Evolutionary conservation across 2,329 filamentous ascomycete species (phyloP), one percentile per base, ranked within the genome.

Genomic region (Xylariaceae sp.): DNA sequence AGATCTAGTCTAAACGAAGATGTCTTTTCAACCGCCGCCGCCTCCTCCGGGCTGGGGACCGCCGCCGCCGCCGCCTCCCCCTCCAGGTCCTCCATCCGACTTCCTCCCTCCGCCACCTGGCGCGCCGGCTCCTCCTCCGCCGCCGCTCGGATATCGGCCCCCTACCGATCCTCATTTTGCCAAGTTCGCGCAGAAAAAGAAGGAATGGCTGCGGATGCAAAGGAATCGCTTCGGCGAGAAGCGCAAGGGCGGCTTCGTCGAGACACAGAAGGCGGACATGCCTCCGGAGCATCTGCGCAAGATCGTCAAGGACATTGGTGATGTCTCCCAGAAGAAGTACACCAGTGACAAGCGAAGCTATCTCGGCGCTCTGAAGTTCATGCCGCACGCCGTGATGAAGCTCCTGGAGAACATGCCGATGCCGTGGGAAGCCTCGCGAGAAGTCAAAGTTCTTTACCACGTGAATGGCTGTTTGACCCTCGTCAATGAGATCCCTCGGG

Each of bases 291-390:
- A 98, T 75, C 58, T 98, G 58, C 86, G 93, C 49, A 98, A 98
- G 68, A 95, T 96, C 44, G 90, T 98, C 39, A 88, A 84, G 60
- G 92, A 98, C 61, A 98, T 98, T 56, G 93, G 93, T 49, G 92
- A 98, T 69, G 90, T 98, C 32, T 96, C 90, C 34, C 93, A 98
- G 63, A 96, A 95, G 69, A 96, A 95, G 61, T 98, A 95, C 68
- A 95, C 87, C 47, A 94, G 83, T 55, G 92, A 98, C 67, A 98
- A 98, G 72, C 78, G 92, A 48, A 95, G 89, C 63, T 98, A 98
- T 60, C 73, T 98, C 30, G 93, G 93, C 43, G 92, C 93, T 21
- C 65, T 98, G 43, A 98, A 98, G 65, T 98, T 95, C 65, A 98
- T 98, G 92, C 92, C 92, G 1, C 92, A 98, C 57, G 92, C 92